Evolutionary conservation across 345 rosid species (phyloP).

Genomic region (Syzygium jambos): DNA sequence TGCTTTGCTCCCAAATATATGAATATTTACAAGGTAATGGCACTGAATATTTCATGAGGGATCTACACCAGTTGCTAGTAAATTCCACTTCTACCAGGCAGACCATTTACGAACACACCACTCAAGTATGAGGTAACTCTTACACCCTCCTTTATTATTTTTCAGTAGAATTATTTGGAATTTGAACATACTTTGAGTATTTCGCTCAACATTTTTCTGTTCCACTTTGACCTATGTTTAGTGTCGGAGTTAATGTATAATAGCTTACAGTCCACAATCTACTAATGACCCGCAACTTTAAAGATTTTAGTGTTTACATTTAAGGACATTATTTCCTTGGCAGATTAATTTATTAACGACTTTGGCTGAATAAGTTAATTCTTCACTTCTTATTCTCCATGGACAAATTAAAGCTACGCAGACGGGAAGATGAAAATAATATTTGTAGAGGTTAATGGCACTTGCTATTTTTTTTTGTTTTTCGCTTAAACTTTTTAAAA

Average conservation of each 20-base stretch:
- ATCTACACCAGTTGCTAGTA: not conserved
- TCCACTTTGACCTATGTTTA: not conserved
- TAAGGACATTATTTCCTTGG: not conserved
- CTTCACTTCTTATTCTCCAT: not conserved
- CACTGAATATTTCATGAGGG: no score
- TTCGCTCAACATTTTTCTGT: not conserved
- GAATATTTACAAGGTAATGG: no score
- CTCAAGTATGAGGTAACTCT: not conserved
- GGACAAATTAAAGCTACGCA: not conserved
- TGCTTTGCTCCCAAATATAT: no score
- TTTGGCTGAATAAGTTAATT: no score
- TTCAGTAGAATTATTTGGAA: not conserved
- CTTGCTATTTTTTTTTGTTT: conserved; percentile 11
- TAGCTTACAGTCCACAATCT: no score
- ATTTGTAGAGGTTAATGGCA: conserved; percentile 5
- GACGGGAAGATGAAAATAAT: not conserved
- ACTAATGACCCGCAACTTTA: no score
- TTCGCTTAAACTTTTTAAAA: not conserved
- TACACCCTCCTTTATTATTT: not conserved
- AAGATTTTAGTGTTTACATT: no score
- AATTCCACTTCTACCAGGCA: not conserved
- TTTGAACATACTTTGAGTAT: not conserved
- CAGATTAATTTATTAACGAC: no score
- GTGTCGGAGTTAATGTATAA: no score
- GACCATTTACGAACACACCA: not conserved